phyloP scores from a whole-genome alignment of 495 filamentous ascomycete species.

The Penicillium lagena region DNA sequence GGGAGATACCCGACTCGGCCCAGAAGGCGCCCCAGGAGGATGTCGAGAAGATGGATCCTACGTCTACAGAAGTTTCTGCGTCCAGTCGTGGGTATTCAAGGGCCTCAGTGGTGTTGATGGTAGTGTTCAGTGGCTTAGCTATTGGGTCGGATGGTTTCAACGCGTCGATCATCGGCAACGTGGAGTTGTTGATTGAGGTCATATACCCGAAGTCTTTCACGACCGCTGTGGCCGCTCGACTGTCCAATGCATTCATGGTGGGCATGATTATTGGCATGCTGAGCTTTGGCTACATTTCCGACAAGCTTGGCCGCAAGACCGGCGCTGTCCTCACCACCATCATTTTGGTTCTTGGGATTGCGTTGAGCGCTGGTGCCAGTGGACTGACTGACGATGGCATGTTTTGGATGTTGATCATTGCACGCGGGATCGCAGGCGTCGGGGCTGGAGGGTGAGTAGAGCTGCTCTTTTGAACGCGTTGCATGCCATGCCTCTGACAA shows the following conservation, averaged over 20 bases:
- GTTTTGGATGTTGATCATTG: constrained; percentile 25
- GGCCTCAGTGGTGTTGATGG: constrained; percentile 18
- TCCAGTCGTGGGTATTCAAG: constrained; percentile 9
- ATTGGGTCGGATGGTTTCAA: constrained; percentile 25
- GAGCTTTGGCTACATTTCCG: constrained; percentile 28
- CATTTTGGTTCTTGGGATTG: constrained; percentile 24
- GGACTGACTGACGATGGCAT: constrained; percentile 17
- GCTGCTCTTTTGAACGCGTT: too few species aligned
- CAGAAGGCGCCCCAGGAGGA: too few species aligned
- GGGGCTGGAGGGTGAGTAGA: constrained; percentile 20
- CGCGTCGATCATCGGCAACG: constrained; percentile 22
- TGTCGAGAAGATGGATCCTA: too few species aligned
- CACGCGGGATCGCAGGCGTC: constrained; percentile 19
- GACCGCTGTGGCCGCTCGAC: constrained; percentile 10
- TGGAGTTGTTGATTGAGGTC: constrained; percentile 20
- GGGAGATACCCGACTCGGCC: not conserved
- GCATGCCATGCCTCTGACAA: too few species aligned
- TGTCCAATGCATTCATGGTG: constrained; percentile 24
- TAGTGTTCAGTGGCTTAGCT: constrained; percentile 20
- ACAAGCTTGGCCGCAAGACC: constrained; percentile 26
- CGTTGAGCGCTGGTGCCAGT: constrained; percentile 20
- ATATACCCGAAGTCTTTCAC: constrained; percentile 20
- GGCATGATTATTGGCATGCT: constrained; percentile 35
- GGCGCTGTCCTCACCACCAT: constrained; percentile 28
- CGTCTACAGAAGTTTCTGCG: not conserved